A percentile compares a stretch with the other conserved stretches of the same genome.
Conservation (phyloP, 495 filamentous ascomycete species). For the Trichoderma virens region DNA sequence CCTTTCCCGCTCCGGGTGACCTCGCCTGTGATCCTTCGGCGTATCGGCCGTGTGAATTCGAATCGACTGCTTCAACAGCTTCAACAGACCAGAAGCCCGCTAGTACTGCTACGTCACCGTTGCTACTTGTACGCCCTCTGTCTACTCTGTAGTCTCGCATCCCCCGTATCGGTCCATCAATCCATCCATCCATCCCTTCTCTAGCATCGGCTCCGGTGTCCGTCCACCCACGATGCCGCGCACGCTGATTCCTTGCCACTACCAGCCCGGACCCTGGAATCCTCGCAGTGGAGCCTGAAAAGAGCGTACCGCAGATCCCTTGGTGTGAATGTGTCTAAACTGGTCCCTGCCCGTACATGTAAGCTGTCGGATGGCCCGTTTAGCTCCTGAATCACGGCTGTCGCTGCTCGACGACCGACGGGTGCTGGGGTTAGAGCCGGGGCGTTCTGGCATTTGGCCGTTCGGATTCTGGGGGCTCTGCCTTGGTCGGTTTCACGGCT, state of each 20-base stretch:
- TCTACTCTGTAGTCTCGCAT: not conserved
- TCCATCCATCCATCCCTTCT: not conserved
- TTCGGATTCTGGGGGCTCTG: not conserved
- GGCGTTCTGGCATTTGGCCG: not conserved
- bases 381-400: not conserved
- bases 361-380: not conserved
- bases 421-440: not conserved
- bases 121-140: not conserved
- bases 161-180: not conserved
- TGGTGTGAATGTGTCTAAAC: not conserved
- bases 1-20: not conserved
- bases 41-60: not conserved
- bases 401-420: constrained; percentile 4
- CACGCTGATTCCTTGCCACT: not conserved
- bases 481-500: not conserved
- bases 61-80: too few relatives aligned
- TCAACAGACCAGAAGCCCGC: too few relatives aligned
- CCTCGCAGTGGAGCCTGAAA: not conserved
- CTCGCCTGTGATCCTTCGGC: not conserved
- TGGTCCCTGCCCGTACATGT: not conserved
- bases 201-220: too few relatives aligned
- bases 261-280: not conserved
- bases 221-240: not conserved
- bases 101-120: not conserved
- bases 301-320: not conserved